Conservation (phyloP, 176 grass and related monocot species). For the Avena insularis region DNA sequence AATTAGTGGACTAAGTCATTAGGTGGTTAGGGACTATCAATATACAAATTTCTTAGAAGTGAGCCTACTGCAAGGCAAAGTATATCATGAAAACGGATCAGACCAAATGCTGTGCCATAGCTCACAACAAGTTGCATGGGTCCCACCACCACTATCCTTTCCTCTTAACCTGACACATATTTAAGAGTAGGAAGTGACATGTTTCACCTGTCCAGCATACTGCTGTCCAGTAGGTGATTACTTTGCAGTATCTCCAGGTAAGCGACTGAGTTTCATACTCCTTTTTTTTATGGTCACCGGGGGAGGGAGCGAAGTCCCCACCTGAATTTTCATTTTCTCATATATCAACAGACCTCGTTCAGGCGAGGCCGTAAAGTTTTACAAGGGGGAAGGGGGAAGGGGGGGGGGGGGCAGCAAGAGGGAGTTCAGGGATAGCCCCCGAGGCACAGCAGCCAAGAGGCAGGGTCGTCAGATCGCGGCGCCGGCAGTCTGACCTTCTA, state of each 20-base stretch:
- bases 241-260: constrained; percentile 3
- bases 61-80: neutral
- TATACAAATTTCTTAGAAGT: constrained; percentile 23
- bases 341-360: too few species aligned
- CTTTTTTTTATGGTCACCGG: too few species aligned
- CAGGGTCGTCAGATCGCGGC: too few species aligned
- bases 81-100: neutral
- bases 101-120: neutral
- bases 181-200: neutral
- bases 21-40: neutral
- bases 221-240: neutral
- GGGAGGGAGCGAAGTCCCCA: too few species aligned
- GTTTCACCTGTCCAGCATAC: neutral
- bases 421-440: too few species aligned
- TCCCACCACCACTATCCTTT: neutral
- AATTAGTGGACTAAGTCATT: constrained; percentile 2
- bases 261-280: neutral
- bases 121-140: neutral
- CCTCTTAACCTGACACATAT: neutral
- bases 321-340: too few species aligned
- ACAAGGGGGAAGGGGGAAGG: too few species aligned
- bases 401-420: too few species aligned
- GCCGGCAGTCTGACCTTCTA: too few species aligned
- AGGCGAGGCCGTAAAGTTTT: too few species aligned
- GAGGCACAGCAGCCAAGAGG: too few species aligned